Conservation (phyloP, 2,329 filamentous ascomycete species). For the Fusarium dlaminii region DNA sequence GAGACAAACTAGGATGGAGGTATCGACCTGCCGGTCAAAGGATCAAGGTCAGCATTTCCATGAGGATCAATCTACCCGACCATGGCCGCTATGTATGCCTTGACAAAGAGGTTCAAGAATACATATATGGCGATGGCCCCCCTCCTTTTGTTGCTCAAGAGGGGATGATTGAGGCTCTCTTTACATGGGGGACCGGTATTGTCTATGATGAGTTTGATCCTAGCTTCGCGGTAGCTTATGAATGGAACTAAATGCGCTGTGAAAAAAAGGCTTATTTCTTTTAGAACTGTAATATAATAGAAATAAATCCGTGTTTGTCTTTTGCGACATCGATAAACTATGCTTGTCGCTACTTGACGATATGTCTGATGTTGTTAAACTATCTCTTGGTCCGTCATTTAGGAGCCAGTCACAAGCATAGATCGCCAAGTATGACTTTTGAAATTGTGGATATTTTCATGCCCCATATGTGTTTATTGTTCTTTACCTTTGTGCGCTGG, state of each 20-base stretch:
- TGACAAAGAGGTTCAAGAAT: conserved; percentile 1
- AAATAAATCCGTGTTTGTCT: background rate
- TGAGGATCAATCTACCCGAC: background rate
- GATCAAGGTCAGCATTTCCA: background rate
- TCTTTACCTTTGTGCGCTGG: background rate
- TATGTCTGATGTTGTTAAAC: background rate
- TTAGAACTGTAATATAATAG: background rate
- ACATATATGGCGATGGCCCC: conserved; percentile 8
- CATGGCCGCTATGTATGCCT: background rate
- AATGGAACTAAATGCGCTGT: background rate
- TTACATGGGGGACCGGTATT: background rate
- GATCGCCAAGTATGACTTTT: no score
- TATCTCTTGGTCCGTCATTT: background rate
- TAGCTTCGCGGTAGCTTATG: background rate
- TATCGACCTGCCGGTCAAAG: background rate
- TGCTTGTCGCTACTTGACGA: background rate
- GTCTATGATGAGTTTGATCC: background rate
- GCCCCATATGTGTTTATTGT: no score
- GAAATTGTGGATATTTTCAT: no score
- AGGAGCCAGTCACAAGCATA: background rate
- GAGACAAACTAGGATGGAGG: conserved; percentile 6
- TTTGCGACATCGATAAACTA: background rate
- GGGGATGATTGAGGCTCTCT: background rate
- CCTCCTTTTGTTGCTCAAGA: background rate
- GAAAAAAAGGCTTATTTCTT: background rate